Evolutionary conservation across 257 asterid species (phyloP), one percentile per base, ranked within the genome.

Genomic region (Solanum dulcamara): DNA sequence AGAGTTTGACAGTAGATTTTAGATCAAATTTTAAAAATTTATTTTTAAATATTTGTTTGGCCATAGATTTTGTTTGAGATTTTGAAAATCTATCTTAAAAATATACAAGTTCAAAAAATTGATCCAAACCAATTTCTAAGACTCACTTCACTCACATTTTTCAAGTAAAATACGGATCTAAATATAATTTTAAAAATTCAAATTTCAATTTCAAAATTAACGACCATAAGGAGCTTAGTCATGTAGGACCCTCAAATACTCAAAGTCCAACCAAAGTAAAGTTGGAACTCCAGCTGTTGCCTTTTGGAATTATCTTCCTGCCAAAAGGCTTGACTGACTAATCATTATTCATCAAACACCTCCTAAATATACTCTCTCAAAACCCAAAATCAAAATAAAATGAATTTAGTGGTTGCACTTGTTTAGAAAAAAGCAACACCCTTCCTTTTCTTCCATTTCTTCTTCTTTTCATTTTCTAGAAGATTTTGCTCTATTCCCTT

Each of bases 261-360:
- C 77, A 40, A 82, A 40, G 75, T 60, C 85, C 83, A 71, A 59
- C 37, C 80, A 42, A 83, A 57, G 46, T 79, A 35, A 17, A 13
- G 55, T 30, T 20, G 24, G 84, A 60, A 38, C 28, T 22, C 50
- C 79, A 74, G 68, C 80, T 64, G 55, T 22, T 68, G 22, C 35
- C 8, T 81, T 81, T 88, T 83, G 83, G 88, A 85, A 62, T 88
- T 83, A 37, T 62, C 81, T 87, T 62, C 57, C 80, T n/a, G 35
- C 71, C 83, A 20, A 51, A 17, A 13, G 38, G 18, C 53, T 53
- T 37, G 59, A 82, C 59, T 66, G 81, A 85, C 22, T 46, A 24
- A 32, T 60, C 48, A 62, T 33, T 14, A 26, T 18, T 60, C 60
- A 42, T 38, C 26, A 17, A 40, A 64, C 71, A 1, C 35, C n/a